Conservation (phyloP, 78 protist genomes). For the Diacronema lutheri region DNA sequence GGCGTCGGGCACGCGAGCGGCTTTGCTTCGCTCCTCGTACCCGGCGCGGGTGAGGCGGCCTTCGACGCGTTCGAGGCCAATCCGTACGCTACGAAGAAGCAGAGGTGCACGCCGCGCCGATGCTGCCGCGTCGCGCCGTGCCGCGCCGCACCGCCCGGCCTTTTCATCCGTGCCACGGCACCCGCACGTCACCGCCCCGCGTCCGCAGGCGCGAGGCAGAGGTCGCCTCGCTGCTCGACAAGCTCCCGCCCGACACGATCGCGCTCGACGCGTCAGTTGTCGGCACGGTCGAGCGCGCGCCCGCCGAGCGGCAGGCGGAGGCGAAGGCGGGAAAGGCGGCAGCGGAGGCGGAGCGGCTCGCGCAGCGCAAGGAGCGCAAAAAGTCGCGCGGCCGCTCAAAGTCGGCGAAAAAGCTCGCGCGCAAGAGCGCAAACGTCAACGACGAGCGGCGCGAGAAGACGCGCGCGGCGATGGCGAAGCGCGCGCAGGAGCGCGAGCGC, state of each 20-base stretch:
- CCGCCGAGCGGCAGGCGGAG: background rate
- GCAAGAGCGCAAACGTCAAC: background rate
- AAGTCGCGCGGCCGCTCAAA: constrained; percentile 16
- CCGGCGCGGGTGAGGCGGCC: constrained; percentile 95
- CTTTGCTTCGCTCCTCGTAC: constrained; percentile 11
- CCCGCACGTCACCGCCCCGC: no score
- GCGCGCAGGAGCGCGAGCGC: background rate
- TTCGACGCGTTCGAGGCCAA: constrained; percentile 91
- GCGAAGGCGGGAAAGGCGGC: no score
- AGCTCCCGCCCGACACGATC: constrained; percentile 2
- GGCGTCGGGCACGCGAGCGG: constrained; percentile 72
- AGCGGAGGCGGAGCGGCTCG: background rate
- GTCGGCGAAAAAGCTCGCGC: constrained; percentile 14
- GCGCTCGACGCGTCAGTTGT: background rate
- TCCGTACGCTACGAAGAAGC: constrained; percentile 80
- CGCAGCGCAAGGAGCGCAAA: no score
- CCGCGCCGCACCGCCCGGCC: no score
- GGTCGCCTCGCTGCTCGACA: no score
- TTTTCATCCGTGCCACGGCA: no score
- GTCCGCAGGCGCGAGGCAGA: no score
- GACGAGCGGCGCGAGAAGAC: background rate
- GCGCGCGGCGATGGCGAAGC: background rate
- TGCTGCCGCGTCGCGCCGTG: no score
- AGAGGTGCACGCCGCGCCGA: no score
- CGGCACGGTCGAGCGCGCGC: background rate